Evolutionary conservation across 768 basidiomycete species (phyloP).

Genomic region (Mycena filopes): DNA sequence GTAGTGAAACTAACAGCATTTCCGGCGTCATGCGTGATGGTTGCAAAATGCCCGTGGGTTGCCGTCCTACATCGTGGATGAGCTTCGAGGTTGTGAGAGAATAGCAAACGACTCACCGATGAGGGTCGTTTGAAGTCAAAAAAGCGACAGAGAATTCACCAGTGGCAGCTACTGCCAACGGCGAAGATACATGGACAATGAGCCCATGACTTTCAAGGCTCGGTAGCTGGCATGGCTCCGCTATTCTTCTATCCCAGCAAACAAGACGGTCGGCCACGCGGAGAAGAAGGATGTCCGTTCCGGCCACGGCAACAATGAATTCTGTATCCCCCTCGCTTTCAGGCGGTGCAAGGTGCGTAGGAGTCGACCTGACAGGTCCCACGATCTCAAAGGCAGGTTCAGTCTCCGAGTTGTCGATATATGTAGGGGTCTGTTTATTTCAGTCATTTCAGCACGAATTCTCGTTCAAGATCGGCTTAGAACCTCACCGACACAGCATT

Average conservation of each 20-base stretch:
- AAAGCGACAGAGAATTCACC: slow-evolving; percentile 2
- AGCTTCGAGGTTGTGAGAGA: too few relatives aligned
- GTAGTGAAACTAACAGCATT: slow-evolving; percentile 6
- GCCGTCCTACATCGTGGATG: too few relatives aligned
- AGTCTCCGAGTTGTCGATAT: too few relatives aligned
- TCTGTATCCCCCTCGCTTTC: too few relatives aligned
- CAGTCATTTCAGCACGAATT: too few relatives aligned
- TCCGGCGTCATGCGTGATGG: slow-evolving; percentile 12
- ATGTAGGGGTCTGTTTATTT: too few relatives aligned
- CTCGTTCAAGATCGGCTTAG: too few relatives aligned
- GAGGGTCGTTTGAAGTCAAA: not conserved
- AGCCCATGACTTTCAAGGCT: not conserved
- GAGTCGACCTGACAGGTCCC: too few relatives aligned
- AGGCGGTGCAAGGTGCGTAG: too few relatives aligned
- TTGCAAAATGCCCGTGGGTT: slow-evolving; percentile 6
- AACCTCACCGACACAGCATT: too few relatives aligned
- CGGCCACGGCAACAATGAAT: slow-evolving; percentile 20
- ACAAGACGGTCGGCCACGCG: not conserved
- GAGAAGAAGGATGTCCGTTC: slow-evolving; percentile 24
- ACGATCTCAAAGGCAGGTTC: too few relatives aligned
- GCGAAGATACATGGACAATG: slow-evolving; percentile 9
- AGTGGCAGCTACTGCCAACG: slow-evolving; percentile 2
- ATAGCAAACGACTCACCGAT: too few relatives aligned
- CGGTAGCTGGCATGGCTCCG: not conserved
- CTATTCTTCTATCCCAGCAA: slow-evolving; percentile 21